These are phyloP conservation scores for Cercophora newfieldiana DNA, from an alignment of 495 filamentous ascomycete species.

Conservation along the genomic window DNA sequence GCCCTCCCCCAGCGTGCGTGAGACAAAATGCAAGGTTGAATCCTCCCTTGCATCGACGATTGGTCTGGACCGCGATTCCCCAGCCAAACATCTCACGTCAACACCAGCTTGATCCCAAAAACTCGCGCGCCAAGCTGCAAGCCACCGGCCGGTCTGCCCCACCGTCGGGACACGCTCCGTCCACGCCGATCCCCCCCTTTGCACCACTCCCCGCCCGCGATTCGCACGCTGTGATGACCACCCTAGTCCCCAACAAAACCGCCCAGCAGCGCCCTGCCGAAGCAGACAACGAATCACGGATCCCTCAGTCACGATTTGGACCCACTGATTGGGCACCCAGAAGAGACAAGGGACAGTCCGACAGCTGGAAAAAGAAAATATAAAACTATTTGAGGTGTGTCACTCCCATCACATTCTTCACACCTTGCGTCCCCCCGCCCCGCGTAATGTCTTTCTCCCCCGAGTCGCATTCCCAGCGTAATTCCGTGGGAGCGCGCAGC, in stretches of 20 bases:
- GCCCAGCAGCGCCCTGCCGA: neutral
- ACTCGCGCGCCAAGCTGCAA: neutral
- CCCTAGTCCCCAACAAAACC: neutral
- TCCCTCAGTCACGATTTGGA: neutral
- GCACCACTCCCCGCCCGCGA: neutral
- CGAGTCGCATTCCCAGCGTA: neutral
- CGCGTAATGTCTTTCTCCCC: neutral
- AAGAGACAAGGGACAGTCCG: too few species aligned
- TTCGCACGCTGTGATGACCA: neutral
- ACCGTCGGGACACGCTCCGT: neutral
- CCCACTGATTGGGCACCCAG: neutral
- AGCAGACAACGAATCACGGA: neutral
- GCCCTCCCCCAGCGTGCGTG: neutral
- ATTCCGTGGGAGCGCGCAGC: neutral
- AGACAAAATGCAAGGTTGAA: neutral
- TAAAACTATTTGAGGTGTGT: neutral
- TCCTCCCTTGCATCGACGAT: neutral
- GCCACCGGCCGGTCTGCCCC: neutral
- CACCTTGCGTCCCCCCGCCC: neutral
- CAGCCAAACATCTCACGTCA: neutral
- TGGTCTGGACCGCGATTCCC: neutral
- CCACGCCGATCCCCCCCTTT: neutral
- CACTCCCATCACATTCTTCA: neutral
- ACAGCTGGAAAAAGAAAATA: neutral
- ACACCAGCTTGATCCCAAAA: too few species aligned